Conservation (phyloP, 192 early-diverging fungal species). For the Phlyctochytrium planicorne region DNA sequence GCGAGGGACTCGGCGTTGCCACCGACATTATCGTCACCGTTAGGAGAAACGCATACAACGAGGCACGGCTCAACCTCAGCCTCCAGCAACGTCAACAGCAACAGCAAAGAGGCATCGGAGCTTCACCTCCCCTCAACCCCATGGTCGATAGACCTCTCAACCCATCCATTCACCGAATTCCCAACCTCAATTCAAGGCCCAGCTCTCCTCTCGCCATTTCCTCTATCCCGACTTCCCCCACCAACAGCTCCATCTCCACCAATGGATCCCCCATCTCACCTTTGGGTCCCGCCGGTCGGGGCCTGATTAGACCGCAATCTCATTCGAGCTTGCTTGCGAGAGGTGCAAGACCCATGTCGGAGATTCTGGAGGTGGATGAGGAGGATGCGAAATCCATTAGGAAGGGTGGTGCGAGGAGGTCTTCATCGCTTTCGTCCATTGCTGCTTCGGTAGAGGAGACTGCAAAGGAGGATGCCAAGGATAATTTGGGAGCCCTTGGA, state of each 20-base stretch:
- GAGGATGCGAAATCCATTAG: too few species aligned
- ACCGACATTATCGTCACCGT: conserved; percentile 5
- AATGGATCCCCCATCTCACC: background rate
- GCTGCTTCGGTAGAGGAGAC: background rate
- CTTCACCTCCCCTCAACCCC: background rate
- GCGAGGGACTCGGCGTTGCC: background rate
- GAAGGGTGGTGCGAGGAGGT: too few species aligned
- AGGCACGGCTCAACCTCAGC: background rate
- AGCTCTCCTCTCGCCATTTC: too few species aligned
- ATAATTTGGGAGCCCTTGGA: background rate
- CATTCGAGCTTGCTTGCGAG: background rate
- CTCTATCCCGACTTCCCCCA: too few species aligned
- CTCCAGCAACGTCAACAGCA: background rate
- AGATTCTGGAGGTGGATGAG: background rate
- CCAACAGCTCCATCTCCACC: background rate
- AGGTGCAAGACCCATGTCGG: background rate
- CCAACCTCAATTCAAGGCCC: too few species aligned
- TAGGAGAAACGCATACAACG: conserved; percentile 1
- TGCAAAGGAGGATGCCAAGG: background rate
- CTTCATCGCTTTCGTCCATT: background rate
- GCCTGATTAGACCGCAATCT: background rate
- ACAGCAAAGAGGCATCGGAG: background rate
- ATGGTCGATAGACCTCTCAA: too few species aligned
- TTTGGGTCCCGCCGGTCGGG: background rate
- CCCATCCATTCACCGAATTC: too few species aligned